Percentiles rank a stretch among this genome's conserved stretches.
Conservation (phyloP, 176 grass and related monocot species). For the Pharus latifolius region DNA sequence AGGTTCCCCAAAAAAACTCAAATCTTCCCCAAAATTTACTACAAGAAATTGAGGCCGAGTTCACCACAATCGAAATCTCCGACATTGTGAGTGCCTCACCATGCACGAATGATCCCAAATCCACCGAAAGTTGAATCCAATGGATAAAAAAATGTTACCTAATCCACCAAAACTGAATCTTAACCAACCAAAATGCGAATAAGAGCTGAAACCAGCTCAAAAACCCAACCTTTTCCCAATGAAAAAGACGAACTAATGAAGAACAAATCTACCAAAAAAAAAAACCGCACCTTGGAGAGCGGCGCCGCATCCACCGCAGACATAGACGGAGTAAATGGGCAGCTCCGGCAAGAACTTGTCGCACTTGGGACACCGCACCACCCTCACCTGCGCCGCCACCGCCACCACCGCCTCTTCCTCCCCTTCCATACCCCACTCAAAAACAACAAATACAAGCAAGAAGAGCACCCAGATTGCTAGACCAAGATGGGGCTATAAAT, state of each 20-base stretch:
- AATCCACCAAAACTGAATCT: not conserved
- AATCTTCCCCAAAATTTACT: not conserved
- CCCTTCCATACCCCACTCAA: constrained; percentile 23
- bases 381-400: constrained; percentile 43
- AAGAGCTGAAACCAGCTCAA: too few species aligned
- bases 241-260: not conserved
- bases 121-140: not conserved
- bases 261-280: not conserved
- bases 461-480: not conserved
- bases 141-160: not conserved
- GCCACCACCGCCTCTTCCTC: constrained; percentile 13
- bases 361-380: constrained; percentile 92
- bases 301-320: constrained; percentile 81
- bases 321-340: constrained; percentile 71
- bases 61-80: not conserved
- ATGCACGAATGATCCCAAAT: not conserved
- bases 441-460: not conserved
- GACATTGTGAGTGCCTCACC: not conserved
- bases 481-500: not conserved
- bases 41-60: not conserved
- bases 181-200: not conserved
- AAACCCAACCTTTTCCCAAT: not conserved
- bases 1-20: not conserved
- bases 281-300: constrained; percentile 52
- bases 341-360: constrained; percentile 96